These are phyloP conservation scores for Pyricularia sp. DNA, from an alignment of 2,329 filamentous ascomycete genomes.

Conservation along the genomic window DNA sequence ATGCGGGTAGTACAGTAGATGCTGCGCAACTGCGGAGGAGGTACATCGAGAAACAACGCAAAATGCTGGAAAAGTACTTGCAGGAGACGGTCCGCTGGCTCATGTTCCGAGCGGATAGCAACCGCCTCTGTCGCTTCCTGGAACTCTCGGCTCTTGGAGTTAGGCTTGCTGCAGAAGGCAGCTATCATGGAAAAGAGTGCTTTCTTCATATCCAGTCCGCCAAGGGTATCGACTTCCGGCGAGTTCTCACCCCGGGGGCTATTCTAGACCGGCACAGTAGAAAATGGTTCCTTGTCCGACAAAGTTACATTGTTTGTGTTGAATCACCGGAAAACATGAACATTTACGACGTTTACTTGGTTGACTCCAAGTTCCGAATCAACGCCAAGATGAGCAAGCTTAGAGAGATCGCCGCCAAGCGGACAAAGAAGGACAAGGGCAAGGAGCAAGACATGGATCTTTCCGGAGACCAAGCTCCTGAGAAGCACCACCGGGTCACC, in stretches of 20 bases:
- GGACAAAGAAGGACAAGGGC: constrained; percentile 39
- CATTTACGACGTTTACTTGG: constrained; percentile 96
- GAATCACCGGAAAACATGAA: constrained; percentile 98
- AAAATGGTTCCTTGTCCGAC: constrained; percentile 96
- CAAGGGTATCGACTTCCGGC: constrained; percentile 79
- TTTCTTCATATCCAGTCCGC: constrained; percentile 86
- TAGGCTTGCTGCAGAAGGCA: constrained; percentile 85
- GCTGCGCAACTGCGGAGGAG: constrained; percentile 20
- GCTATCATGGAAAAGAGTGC: constrained; percentile 96
- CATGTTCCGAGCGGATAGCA: constrained; percentile 94
- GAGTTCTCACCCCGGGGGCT: constrained; percentile 67
- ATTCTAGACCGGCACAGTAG: constrained; percentile 76
- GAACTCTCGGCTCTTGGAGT: constrained; percentile 92
- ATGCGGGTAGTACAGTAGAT: constrained; percentile 1
- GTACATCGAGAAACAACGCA: constrained; percentile 75
- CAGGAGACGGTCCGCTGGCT: constrained; percentile 93
- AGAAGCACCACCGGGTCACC: constrained; percentile 75
- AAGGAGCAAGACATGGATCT: constrained; percentile 35
- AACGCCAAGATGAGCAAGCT: constrained; percentile 59
- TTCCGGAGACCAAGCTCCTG: constrained; percentile 19
- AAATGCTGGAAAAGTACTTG: constrained; percentile 80
- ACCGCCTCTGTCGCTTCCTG: constrained; percentile 88
- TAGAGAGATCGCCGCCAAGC: constrained; percentile 41
- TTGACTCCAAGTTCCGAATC: constrained; percentile 79
- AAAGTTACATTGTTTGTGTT: constrained; percentile 97